These are phyloP conservation scores for Ballota nigra DNA, from an alignment of 257 asterid genomes.

Conservation along the genomic window DNA sequence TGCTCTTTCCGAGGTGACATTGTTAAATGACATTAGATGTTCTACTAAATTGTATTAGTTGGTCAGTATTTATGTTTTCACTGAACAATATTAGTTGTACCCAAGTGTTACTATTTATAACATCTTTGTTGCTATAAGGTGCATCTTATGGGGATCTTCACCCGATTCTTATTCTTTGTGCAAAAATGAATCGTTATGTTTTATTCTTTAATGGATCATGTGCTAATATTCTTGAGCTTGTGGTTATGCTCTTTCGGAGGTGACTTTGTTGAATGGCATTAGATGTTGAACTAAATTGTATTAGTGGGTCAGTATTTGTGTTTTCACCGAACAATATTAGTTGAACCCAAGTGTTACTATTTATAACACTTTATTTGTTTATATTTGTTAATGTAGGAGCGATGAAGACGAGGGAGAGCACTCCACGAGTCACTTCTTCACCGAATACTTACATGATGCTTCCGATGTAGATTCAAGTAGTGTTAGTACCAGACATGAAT, in stretches of 20 bases:
- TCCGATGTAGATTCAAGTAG: slow-evolving; percentile 80
- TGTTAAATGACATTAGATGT: not conserved
- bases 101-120: too few relatives aligned
- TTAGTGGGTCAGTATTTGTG: too few relatives aligned
- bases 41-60: not conserved
- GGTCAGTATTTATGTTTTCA: too few relatives aligned
- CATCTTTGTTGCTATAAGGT: too few relatives aligned
- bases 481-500: slow-evolving; percentile 65
- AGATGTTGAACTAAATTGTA: not conserved
- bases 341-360: too few relatives aligned
- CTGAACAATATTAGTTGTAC: too few relatives aligned
- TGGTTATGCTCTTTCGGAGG: not conserved
- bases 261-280: not conserved
- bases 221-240: not conserved
- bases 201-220: not conserved
- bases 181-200: not conserved
- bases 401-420: slow-evolving; percentile 81
- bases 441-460: slow-evolving; percentile 58
- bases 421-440: slow-evolving; percentile 47
- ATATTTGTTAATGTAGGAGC: slow-evolving; percentile 48
- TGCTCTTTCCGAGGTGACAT: not conserved
- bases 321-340: too few relatives aligned
- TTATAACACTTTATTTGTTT: too few relatives aligned
- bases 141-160: not conserved
- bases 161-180: not conserved